These are phyloP conservation scores for Carex parvula DNA, from an alignment of 176 grass and related monocot genomes.

Conservation along the genomic window DNA sequence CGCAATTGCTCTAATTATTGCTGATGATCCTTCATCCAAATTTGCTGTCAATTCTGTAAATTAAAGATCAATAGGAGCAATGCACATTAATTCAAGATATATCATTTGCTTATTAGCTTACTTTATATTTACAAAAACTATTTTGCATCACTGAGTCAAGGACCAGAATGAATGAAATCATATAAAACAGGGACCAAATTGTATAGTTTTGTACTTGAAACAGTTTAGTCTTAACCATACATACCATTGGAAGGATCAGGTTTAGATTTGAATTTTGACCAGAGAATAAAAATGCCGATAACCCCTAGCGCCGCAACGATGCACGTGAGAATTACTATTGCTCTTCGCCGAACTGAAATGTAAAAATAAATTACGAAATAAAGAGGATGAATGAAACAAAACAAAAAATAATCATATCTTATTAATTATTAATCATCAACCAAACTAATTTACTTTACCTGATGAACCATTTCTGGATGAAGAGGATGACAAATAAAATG, in stretches of 20 bases:
- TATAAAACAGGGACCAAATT: neutral
- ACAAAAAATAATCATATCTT: neutral
- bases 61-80: neutral
- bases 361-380: neutral
- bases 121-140: neutral
- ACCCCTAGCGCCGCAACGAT: slow-evolving; percentile 27
- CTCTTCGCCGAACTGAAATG: slow-evolving; percentile 39
- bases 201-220: neutral
- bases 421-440: neutral
- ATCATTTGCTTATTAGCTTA: neutral
- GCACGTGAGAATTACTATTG: slow-evolving; percentile 35
- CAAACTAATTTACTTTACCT: neutral
- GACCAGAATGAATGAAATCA: slow-evolving; percentile 15
- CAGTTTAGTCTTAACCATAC: slow-evolving; percentile 25
- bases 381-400: neutral
- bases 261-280: slow-evolving; percentile 35
- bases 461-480: slow-evolving; percentile 36
- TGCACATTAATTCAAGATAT: neutral
- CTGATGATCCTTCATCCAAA: slow-evolving; percentile 42
- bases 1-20: slow-evolving; percentile 52
- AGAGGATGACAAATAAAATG: slow-evolving; percentile 61
- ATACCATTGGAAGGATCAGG: slow-evolving; percentile 41
- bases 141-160: neutral
- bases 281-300: slow-evolving; percentile 43
- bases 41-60: slow-evolving; percentile 27